These are phyloP conservation scores for Tagetes patula DNA, from an alignment of 129 eudicot genomes.

Conservation along the genomic window DNA sequence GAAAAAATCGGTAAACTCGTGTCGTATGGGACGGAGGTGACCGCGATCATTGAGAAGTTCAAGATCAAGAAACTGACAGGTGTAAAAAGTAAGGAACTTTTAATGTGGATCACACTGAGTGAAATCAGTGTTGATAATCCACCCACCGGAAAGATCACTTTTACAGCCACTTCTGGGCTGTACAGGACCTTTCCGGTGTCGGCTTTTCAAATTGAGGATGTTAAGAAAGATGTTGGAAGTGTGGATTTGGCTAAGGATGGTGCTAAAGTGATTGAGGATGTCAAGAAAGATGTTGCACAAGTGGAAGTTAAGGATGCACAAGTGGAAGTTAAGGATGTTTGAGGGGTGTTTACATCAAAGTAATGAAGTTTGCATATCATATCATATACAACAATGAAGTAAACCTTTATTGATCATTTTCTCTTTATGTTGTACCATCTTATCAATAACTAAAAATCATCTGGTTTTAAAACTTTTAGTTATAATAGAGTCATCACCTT, in stretches of 20 bases:
- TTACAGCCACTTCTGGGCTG: slow-evolving; percentile 63
- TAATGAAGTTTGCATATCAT: slow-evolving; percentile 22
- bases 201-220: slow-evolving; percentile 57
- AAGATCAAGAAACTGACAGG: slow-evolving; percentile 79
- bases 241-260: slow-evolving; percentile 10
- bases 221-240: slow-evolving; percentile 33
- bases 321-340: slow-evolving; percentile 29
- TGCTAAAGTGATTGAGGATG: slow-evolving; percentile 23
- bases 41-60: slow-evolving; percentile 49
- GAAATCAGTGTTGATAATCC: slow-evolving; percentile 53
- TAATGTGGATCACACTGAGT: slow-evolving; percentile 56
- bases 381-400: slow-evolving; percentile 11
- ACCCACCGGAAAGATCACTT: slow-evolving; percentile 57
- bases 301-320: slow-evolving; percentile 13
- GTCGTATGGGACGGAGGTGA: slow-evolving; percentile 61
- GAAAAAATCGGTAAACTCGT: slow-evolving; percentile 55
- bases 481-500: too few species aligned
- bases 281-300: slow-evolving; percentile 33
- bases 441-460: slow-evolving; percentile 25
- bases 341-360: slow-evolving; percentile 23
- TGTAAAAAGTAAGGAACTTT: slow-evolving; percentile 70
- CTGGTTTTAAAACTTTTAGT: too few species aligned
- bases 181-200: slow-evolving; percentile 55
- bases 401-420: not conserved
- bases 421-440: slow-evolving; percentile 18